Base-by-base conservation (phyloP, 345 rosid genomes). In the Citrus mangshanensis region DNA sequence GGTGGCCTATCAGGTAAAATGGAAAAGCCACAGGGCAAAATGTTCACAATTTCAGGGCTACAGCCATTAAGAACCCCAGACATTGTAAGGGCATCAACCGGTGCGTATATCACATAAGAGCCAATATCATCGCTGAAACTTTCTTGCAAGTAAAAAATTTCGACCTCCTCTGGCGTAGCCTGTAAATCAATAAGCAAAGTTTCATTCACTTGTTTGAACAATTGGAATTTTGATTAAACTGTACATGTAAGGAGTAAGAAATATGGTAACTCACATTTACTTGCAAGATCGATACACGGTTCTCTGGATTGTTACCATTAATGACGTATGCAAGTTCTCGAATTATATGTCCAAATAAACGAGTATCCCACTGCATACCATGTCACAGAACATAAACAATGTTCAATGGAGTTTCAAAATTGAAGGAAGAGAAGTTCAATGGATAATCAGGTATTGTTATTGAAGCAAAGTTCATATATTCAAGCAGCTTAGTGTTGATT, bases 361-460 rank as follows among this genome's bases (percentile, higher is more conserved):
- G 86, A 64, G 81, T 49, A 77, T 88, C 90, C 93, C 90, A 88
- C 89, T 88, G 82, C 79, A 74, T 77, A 16, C 38, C 51, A 40
- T 65, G 13, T 7, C 35, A 56, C 9, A 58, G 18, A 38, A 59
- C n/a, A n/a, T 25, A 46, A 70, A 27, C 30, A 1, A 30, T 38
- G 34, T 63, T 30, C 19, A 30, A 35, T 6, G 14, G 35, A 27
- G 32, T 5, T 63, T 25, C 28, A 61, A 18, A 63, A 6, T 46
- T 46, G 18, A 62, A 62, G 13, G 21, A 61, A 61, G 9, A 56
- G 61, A 56, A 56, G 61, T 6, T 56, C 24, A 56, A 22, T 19
- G 61, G 24, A 22, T 56, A 2, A 56, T 56, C 4, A 56, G 24
- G 24, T 22, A 56, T 22, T 22, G 24, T 19, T 56, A 5, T 5